Evolutionary conservation across 108 stramenopile genomes (phyloP).

Genomic region (Nitzschia sp.): DNA sequence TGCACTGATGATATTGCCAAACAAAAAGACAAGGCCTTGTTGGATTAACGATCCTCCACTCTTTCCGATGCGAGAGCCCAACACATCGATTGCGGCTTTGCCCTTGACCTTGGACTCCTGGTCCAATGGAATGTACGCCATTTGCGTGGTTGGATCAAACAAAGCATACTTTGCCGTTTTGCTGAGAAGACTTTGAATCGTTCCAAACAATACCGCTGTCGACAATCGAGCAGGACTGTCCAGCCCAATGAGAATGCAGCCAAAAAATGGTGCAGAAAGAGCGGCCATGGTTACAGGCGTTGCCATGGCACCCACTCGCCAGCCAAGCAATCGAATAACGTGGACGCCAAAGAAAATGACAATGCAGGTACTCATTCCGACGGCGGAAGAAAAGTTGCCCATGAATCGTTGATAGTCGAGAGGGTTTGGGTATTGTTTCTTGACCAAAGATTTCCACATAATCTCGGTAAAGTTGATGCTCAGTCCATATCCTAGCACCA

Average conservation of each 20-base stretch:
- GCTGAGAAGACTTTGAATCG: slow-evolving; percentile 85
- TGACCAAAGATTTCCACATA: slow-evolving; percentile 96
- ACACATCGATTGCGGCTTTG: slow-evolving; percentile 95
- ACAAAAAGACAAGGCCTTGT: slow-evolving; percentile 89
- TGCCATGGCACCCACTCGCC: slow-evolving; percentile 91
- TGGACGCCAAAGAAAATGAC: slow-evolving; percentile 94
- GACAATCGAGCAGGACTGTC: slow-evolving; percentile 69
- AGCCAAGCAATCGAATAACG: slow-evolving; percentile 89
- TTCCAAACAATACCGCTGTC: slow-evolving; percentile 85
- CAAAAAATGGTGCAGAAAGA: slow-evolving; percentile 90
- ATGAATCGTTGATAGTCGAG: slow-evolving; percentile 95
- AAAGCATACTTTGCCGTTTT: slow-evolving; percentile 93
- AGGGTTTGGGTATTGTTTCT: slow-evolving; percentile 87
- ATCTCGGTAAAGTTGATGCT: slow-evolving; percentile 97
- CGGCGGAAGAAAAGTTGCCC: slow-evolving; percentile 89
- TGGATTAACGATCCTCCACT: slow-evolving; percentile 94
- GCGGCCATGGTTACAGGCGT: slow-evolving; percentile 91
- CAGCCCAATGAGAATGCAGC: slow-evolving; percentile 77
- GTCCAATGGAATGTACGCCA: slow-evolving; percentile 97
- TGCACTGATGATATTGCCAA: slow-evolving; percentile 90
- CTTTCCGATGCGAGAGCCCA: slow-evolving; percentile 94
- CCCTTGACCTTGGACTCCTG: slow-evolving; percentile 96
- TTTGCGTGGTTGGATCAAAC: slow-evolving; percentile 87
- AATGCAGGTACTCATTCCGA: slow-evolving; percentile 84
- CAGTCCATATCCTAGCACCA: slow-evolving; percentile 94